phyloP scores from a whole-genome alignment of 2,329 filamentous ascomycete species.

The Emericellopsis cladophorae region DNA sequence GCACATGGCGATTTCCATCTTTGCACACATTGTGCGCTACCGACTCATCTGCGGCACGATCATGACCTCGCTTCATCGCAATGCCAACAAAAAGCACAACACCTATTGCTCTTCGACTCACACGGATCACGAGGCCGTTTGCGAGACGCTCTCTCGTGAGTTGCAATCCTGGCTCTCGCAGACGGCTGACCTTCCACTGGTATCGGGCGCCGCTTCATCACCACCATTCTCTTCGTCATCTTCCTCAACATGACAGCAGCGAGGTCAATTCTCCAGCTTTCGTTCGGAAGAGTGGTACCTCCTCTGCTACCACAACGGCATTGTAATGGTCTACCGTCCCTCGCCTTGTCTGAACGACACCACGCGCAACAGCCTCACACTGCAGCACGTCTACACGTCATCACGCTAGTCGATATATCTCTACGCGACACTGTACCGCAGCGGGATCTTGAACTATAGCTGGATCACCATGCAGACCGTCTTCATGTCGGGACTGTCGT shows the following conservation, averaged over 20 bases:
- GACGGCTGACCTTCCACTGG: conserved; percentile 13
- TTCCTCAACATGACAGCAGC: conserved; percentile 1
- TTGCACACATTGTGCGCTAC: conserved; percentile 25
- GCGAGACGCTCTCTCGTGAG: conserved; percentile 13
- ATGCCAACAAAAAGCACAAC: conserved; percentile 5
- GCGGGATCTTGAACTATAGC: conserved; percentile 30
- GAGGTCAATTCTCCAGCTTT: conserved; percentile 20
- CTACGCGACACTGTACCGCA: conserved; percentile 29
- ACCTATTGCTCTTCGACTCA: neutral
- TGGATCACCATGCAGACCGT: conserved; percentile 36
- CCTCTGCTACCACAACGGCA: conserved; percentile 26
- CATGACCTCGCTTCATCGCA: conserved; percentile 19
- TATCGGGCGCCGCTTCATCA: conserved; percentile 8
- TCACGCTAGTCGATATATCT: conserved; percentile 24
- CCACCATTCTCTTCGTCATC: conserved; percentile 4
- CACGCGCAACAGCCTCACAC: conserved; percentile 9
- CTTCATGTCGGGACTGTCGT: conserved; percentile 31
- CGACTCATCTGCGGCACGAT: conserved; percentile 25
- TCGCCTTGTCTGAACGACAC: conserved; percentile 18
- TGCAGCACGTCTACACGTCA: conserved; percentile 24
- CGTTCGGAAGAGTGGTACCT: conserved; percentile 27
- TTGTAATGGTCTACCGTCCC: conserved; percentile 27
- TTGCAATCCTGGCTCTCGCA: conserved; percentile 17
- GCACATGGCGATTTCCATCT: conserved; percentile 13
- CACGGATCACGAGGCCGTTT: conserved; percentile 5